These are phyloP conservation scores for Ustilaginoidea virens DNA, from an alignment of 2,329 filamentous ascomycete genomes.

Conservation along the genomic window DNA sequence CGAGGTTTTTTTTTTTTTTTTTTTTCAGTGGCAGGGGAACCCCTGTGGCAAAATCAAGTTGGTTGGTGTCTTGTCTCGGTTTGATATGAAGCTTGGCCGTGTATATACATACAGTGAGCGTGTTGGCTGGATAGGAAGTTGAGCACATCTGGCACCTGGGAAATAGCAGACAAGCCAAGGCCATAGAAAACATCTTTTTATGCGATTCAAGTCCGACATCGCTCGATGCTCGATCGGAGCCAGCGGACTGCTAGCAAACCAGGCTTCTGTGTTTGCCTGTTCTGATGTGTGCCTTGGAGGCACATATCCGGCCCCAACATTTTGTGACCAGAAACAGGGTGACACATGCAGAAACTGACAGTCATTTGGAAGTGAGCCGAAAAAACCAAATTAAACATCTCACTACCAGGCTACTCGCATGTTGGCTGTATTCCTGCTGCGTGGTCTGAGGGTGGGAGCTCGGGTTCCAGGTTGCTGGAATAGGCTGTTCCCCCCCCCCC, in stretches of 20 bases:
- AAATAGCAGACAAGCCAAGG: neutral
- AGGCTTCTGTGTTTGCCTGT: neutral
- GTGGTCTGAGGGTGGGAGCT: no score
- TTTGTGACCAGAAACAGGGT: constrained; percentile 5
- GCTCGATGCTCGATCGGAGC: neutral
- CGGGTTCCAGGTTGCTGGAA: constrained; percentile 1
- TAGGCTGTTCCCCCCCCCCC: no score
- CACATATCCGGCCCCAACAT: constrained; percentile 1
- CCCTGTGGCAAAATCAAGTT: no score
- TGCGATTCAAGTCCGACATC: neutral
- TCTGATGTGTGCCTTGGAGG: neutral
- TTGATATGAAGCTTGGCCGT: neutral
- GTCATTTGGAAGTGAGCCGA: constrained; percentile 1
- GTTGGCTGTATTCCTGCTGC: no score
- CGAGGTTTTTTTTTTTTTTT: no score
- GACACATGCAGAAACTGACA: constrained; percentile 8
- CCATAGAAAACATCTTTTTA: no score
- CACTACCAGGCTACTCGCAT: no score
- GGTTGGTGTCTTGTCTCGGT: neutral
- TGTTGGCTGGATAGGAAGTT: no score
- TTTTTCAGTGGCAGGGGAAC: no score
- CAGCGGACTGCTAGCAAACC: neutral
- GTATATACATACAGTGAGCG: no score
- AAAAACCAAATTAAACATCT: no score
- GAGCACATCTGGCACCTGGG: neutral